Evolutionary conservation across 192 early-diverging fungal genomes (phyloP).

Genomic region (Geranomyces michiganensis): DNA sequence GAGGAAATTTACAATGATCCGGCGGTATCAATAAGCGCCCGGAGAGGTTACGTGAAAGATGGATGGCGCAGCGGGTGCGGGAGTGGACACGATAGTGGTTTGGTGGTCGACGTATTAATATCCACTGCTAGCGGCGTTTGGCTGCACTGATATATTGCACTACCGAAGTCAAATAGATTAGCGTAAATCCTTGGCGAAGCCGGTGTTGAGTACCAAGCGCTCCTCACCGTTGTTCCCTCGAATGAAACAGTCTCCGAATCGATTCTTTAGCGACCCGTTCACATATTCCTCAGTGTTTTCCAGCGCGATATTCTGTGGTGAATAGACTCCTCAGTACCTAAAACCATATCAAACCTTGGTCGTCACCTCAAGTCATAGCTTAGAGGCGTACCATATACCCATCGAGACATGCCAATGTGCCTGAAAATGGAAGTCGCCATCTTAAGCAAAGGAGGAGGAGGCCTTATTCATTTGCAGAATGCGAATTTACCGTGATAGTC

Average conservation of each 20-base stretch:
- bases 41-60: no score
- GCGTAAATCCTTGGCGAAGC: background rate
- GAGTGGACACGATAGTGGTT: no score
- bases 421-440: slow-evolving; percentile 54
- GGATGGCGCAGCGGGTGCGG: no score
- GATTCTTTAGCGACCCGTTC: slow-evolving; percentile 89
- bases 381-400: slow-evolving; percentile 63
- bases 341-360: no score
- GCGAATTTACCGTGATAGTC: slow-evolving; percentile 81
- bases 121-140: background rate
- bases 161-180: background rate
- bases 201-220: background rate
- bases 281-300: slow-evolving; percentile 97
- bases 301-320: slow-evolving; percentile 84
- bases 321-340: no score
- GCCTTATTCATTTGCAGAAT: no score
- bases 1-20: no score
- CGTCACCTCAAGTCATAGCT: background rate
- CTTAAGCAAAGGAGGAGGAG: no score
- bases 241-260: slow-evolving; percentile 95
- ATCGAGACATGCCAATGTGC: slow-evolving; percentile 87
- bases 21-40: no score
- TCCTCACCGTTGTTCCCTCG: slow-evolving; percentile 91
- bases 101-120: background rate
- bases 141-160: slow-evolving; percentile 35